Conservation (phyloP, 306 rosid species). For the Alnus glutinosa region DNA sequence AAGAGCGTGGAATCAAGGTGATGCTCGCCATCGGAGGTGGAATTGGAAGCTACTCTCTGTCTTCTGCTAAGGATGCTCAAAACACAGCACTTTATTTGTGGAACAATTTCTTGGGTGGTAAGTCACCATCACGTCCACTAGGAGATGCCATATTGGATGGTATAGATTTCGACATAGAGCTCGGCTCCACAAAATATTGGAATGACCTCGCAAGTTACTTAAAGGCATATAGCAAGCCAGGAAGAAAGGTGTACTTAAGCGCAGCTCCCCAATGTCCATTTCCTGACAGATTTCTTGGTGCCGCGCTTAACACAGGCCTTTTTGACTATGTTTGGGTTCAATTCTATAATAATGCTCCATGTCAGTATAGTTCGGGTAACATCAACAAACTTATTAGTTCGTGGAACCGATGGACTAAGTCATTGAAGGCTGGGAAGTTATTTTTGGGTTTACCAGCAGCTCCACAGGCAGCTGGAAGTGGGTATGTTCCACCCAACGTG, state of each 20-base stretch:
- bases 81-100: constrained; percentile 47
- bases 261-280: constrained; percentile 64
- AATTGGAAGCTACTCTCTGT: constrained; percentile 32
- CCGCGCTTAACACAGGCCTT: constrained; percentile 33
- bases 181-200: constrained; percentile 29
- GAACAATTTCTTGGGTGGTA: constrained; percentile 53
- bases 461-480: constrained; percentile 23
- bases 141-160: constrained; percentile 55
- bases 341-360: constrained; percentile 53
- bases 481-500: constrained; percentile 16
- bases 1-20: constrained; percentile 49
- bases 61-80: constrained; percentile 48
- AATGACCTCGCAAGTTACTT: constrained; percentile 33
- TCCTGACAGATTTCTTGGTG: constrained; percentile 36
- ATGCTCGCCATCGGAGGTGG: constrained; percentile 58
- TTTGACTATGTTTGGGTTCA: constrained; percentile 65
- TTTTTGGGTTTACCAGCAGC: constrained; percentile 26
- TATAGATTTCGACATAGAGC: constrained; percentile 51
- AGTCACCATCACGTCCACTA: constrained; percentile 41
- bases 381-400: constrained; percentile 16
- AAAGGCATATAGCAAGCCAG: constrained; percentile 22
- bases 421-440: not conserved
- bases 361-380: constrained; percentile 21
- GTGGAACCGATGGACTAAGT: constrained; percentile 28
- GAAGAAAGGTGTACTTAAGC: constrained; percentile 32